phyloP scores from a whole-genome alignment of 164 flowering plant species.

The Sedum album region DNA sequence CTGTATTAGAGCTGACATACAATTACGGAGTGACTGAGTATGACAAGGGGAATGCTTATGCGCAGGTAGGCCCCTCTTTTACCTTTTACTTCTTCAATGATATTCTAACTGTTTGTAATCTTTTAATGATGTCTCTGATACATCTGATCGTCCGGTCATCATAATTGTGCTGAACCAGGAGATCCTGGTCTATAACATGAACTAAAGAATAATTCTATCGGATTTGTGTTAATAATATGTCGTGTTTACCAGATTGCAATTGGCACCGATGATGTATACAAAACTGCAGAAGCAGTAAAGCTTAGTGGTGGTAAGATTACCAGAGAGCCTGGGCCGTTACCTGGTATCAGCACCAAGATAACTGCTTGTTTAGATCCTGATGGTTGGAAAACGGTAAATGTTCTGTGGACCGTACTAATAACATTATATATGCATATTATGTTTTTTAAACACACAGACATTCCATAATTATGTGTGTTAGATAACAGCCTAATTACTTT shows the following conservation, averaged over 20 bases:
- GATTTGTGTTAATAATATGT: background rate
- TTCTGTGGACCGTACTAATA: background rate
- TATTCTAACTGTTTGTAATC: background rate
- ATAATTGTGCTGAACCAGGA: background rate
- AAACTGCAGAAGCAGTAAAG: slow-evolving; percentile 85
- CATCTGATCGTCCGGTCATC: background rate
- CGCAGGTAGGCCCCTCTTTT: background rate
- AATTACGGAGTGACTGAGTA: no score
- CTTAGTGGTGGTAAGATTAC: slow-evolving; percentile 75
- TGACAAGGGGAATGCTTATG: no score
- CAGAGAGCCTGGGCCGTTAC: slow-evolving; percentile 95
- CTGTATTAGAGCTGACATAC: no score
- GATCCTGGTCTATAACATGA: background rate
- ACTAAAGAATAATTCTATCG: background rate
- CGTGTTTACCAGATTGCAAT: slow-evolving; percentile 67
- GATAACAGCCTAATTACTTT: background rate
- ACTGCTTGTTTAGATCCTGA: slow-evolving; percentile 99
- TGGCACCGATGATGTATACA: slow-evolving; percentile 97
- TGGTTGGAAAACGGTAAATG: slow-evolving; percentile 93
- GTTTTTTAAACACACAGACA: background rate
- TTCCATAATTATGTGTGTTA: background rate
- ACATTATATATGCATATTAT: background rate
- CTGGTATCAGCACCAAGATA: slow-evolving; percentile 92
- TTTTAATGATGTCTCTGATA: background rate
- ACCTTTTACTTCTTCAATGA: background rate